A percentile compares a stretch with the other conserved stretches of the same genome.
Evolutionary conservation across 2,329 filamentous ascomycete species (phyloP).

Genomic region (Colletotrichum acutatum): DNA sequence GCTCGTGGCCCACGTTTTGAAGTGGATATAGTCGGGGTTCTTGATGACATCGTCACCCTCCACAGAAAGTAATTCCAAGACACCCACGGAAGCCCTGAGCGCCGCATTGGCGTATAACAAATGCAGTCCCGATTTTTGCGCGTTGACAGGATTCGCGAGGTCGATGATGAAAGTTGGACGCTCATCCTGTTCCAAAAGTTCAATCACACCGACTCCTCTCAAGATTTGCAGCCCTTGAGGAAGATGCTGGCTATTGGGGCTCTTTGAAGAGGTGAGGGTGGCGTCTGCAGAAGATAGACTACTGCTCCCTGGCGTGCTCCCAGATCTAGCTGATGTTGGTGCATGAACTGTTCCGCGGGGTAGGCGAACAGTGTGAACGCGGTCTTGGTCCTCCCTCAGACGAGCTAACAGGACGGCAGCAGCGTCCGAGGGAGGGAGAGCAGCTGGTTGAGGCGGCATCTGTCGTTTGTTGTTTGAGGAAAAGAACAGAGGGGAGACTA

Average conservation of each 20-base stretch:
- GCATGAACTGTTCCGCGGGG: slow-evolving; percentile 63
- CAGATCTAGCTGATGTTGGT: slow-evolving; percentile 56
- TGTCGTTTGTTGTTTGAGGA: slow-evolving; percentile 53
- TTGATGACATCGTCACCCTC: slow-evolving; percentile 55
- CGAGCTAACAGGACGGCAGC: slow-evolving; percentile 59
- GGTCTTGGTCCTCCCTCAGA: slow-evolving; percentile 56
- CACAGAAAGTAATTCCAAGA: slow-evolving; percentile 67
- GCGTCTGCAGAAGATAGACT: slow-evolving; percentile 59
- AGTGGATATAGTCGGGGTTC: slow-evolving; percentile 65
- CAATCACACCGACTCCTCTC: slow-evolving; percentile 73
- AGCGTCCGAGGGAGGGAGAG: slow-evolving; percentile 52
- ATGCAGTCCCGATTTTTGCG: slow-evolving; percentile 63
- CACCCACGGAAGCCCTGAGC: slow-evolving; percentile 65
- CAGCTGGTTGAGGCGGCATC: slow-evolving; percentile 50
- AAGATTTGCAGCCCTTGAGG: slow-evolving; percentile 66
- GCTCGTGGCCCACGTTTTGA: slow-evolving; percentile 76
- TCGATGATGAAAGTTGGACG: slow-evolving; percentile 83
- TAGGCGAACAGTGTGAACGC: slow-evolving; percentile 65
- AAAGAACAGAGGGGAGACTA: slow-evolving; percentile 65
- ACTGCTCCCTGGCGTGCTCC: slow-evolving; percentile 64
- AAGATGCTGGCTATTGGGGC: slow-evolving; percentile 61
- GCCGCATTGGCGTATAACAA: slow-evolving; percentile 77
- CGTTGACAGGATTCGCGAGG: slow-evolving; percentile 67
- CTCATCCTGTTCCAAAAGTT: slow-evolving; percentile 81
- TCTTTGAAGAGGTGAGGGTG: slow-evolving; percentile 41